These are phyloP conservation scores for Polymyxa betae DNA, from an alignment of 208 protist genomes.

Conservation along the genomic window DNA sequence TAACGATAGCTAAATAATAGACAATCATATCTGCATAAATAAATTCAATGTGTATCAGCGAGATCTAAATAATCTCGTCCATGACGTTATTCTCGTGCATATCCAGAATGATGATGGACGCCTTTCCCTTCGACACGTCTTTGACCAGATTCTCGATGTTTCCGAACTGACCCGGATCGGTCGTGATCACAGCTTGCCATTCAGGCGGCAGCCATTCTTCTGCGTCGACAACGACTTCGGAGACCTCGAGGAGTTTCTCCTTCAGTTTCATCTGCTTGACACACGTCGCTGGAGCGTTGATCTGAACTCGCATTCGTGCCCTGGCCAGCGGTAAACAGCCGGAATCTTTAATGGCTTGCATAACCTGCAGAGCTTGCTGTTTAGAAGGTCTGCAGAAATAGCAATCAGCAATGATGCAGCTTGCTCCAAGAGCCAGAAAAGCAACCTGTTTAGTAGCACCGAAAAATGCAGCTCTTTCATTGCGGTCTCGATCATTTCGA, in stretches of 20 bases:
- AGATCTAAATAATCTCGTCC: constrained; percentile 1
- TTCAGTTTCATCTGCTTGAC: constrained; percentile 32
- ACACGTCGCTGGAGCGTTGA: background rate
- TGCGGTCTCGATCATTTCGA: constrained; percentile 88
- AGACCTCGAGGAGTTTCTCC: background rate
- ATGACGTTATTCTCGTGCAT: constrained; percentile 39
- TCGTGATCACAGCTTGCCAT: constrained; percentile 4
- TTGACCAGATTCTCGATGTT: background rate
- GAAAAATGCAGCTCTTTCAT: constrained; percentile 77
- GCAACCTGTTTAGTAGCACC: background rate
- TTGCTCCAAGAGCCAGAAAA: background rate
- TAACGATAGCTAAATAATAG: background rate
- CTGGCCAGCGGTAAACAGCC: background rate
- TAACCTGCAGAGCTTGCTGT: constrained; percentile 45
- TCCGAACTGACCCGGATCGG: constrained; percentile 9
- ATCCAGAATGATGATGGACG: background rate
- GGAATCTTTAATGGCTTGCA: background rate
- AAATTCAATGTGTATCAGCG: background rate
- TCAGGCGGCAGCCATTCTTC: background rate
- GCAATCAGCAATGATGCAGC: background rate
- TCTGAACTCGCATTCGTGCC: background rate
- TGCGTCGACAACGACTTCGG: background rate
- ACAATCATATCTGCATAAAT: background rate
- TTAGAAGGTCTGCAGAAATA: background rate
- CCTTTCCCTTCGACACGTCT: background rate